Evolutionary conservation across 495 filamentous ascomycete species (phyloP).

Genomic region (Aspergillus sparsus): DNA sequence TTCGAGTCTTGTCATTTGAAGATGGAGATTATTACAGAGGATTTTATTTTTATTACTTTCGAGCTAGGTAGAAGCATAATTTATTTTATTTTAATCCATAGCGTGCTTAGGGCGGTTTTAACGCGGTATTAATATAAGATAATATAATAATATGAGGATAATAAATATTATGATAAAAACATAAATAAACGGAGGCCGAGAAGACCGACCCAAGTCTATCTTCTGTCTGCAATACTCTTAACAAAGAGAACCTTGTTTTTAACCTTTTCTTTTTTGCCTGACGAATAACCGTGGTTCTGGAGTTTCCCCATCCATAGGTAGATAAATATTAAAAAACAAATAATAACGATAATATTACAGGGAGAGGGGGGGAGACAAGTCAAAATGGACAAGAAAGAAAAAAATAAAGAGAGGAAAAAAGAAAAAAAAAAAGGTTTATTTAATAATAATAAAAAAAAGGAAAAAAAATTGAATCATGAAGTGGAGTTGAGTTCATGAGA

Average conservation of each 20-base stretch:
- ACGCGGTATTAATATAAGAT: too few species aligned
- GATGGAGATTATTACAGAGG: constrained; percentile 5
- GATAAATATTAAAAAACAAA: background rate
- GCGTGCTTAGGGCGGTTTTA: too few species aligned
- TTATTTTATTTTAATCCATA: too few species aligned
- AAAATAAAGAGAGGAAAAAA: background rate
- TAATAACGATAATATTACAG: constrained; percentile 11
- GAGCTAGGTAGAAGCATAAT: constrained; percentile 4
- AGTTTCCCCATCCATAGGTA: constrained; percentile 1
- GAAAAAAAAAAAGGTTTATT: constrained; percentile 6
- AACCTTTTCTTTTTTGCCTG: constrained; percentile 24
- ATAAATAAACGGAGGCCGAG: background rate
- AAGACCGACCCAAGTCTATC: constrained; percentile 6
- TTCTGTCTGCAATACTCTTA: constrained; percentile 11
- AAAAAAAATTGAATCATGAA: constrained; percentile 17
- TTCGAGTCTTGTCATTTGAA: constrained; percentile 1
- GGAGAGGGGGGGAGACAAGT: background rate
- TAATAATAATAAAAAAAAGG: constrained; percentile 2
- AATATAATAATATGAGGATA: background rate
- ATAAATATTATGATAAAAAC: constrained; percentile 3
- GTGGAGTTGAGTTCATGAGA: constrained; percentile 1
- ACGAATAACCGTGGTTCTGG: constrained; percentile 23
- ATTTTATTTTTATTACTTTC: constrained; percentile 3
- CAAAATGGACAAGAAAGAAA: background rate
- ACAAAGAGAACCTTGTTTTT: constrained; percentile 27